Base-by-base conservation (phyloP, 768 basidiomycete genomes). In the Clavaria fumosa region DNA sequence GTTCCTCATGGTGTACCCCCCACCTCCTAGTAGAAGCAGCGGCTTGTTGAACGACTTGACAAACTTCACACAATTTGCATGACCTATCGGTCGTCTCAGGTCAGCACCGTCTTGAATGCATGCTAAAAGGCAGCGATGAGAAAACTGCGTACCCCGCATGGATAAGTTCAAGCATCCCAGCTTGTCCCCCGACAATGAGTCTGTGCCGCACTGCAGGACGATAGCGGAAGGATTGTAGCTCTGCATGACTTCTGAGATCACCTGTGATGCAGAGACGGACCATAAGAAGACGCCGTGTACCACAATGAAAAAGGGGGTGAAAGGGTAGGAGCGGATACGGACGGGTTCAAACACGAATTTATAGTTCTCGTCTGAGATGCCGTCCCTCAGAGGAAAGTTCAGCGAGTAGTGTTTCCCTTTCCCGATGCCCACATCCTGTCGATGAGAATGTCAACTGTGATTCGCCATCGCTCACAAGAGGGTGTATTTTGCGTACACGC, bases 1-100 rank as follows among this genome's bases (percentile, higher is more conserved):
- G 51, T 99, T 99, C 56, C 91, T 88, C 30, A 93, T 81, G 0
- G 93, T 97, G 57, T 97, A 99, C 2, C 93, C 93, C 11, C 93
- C 93, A 2, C 93, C 93, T 20, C 93, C 93, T 3, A 99, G 69
- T 24, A 96, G 66, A 46, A 97, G 84, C 33, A 91, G 66, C 0
- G 93, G 93, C 23, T 95, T 62, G 45, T 81, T 75, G 51, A 83
- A 75, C 42, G 70, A 67, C 37, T 85, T 75, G 37, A 97, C 65
- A 52, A 82, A 96, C 43, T 79, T 72, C 14, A 90, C 86, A 50
- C 88, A 95, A 45, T 79, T 73, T 5, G 88, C 86, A 55, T 99
- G 95, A 1, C 93, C 93, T 46, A 22, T 2, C 2, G 7, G 23
- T 28, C 19, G 10, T n/a, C 10, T 21, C n/a, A n/a, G n/a, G n/a